Percentiles rank a stretch among this genome's conserved stretches.
Evolutionary conservation across 805 yeast genomes (phyloP).

Genomic region (Myxozyma neotropica): DNA sequence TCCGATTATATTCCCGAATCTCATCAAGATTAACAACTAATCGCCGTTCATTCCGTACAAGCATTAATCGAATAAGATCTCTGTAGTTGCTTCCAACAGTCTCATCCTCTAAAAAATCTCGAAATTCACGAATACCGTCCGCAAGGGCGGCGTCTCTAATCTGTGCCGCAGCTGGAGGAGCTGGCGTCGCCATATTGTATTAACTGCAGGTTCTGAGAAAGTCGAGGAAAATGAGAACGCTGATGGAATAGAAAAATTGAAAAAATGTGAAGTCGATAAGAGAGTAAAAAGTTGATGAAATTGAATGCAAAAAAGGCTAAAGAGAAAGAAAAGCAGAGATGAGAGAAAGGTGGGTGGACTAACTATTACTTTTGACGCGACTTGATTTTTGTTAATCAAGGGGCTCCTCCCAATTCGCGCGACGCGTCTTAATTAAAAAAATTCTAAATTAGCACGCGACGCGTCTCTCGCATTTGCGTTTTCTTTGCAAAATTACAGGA

Average conservation of each 20-base stretch:
- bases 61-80: conserved; percentile 71
- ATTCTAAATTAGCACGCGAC: too few relatives aligned
- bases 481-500: too few relatives aligned
- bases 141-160: conserved; percentile 17
- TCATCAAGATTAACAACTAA: conserved; percentile 82
- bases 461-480: too few relatives aligned
- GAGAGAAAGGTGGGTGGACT: background rate
- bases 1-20: conserved; percentile 76
- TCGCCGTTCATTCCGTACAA: conserved; percentile 65
- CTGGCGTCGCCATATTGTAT: conserved; percentile 1
- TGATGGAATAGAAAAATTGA: too few relatives aligned
- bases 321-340: background rate
- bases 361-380: background rate
- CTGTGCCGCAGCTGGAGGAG: background rate
- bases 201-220: too few relatives aligned
- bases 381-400: background rate
- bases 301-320: background rate
- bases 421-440: too few relatives aligned
- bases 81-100: conserved; percentile 62
- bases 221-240: too few relatives aligned
- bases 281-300: too few relatives aligned
- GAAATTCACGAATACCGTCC: conserved; percentile 85
- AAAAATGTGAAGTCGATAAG: too few relatives aligned
- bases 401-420: too few relatives aligned
- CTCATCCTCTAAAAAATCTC: conserved; percentile 72